Evolutionary conservation across 2,329 filamentous ascomycete species (phyloP), one percentile per base, ranked within the genome.

Genomic region (Colletotrichum navitas): DNA sequence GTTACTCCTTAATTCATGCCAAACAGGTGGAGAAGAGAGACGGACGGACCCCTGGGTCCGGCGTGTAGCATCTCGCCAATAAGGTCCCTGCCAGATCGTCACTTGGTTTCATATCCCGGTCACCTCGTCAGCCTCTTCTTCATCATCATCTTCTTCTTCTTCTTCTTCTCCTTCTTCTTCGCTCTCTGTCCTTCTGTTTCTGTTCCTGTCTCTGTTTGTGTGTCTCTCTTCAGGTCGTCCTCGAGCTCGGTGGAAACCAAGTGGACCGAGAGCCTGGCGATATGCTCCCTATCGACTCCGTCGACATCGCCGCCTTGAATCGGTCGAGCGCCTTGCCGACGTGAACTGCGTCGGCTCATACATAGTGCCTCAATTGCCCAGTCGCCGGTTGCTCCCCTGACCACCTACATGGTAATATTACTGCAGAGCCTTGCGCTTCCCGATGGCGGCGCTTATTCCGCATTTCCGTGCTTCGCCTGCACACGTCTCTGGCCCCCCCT

Each of bases 1-100:
- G 51, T 62, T 49, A 39, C 68, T 68, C 68, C 68, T 71, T 71
- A 68, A 67, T 71, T 62, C 68, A 71, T 29, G 51, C 63, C 68
- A 71, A 71, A 71, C 68, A 62, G 36, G 68, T 71, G 68, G 64
- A 29, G 51, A 41, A 1, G 39, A 41, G 41, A 43, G 41, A 43
- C 2, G 4, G 29, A 29, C 2, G 4, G 34, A 36, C 34, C 59
- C 45, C 29, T 24, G 45, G 59, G 45, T 49, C 34, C 8, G 29
- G 2, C 39, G 45, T 51, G 24, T 34, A 24, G 45, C 45, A 39
- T 62, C 26, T 32, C 59, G 36, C 59, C 59, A 62, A 62, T 51
- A 34, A 56, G 14, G 8, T 47, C 21, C 21, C 32, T 45, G 43
- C 29, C 32, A 26, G 45, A 21, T 51, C 32, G 21, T 51, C 45